Conservation (phyloP, 495 filamentous ascomycete genomes). For the Staphylotrichum tortipilum region DNA sequence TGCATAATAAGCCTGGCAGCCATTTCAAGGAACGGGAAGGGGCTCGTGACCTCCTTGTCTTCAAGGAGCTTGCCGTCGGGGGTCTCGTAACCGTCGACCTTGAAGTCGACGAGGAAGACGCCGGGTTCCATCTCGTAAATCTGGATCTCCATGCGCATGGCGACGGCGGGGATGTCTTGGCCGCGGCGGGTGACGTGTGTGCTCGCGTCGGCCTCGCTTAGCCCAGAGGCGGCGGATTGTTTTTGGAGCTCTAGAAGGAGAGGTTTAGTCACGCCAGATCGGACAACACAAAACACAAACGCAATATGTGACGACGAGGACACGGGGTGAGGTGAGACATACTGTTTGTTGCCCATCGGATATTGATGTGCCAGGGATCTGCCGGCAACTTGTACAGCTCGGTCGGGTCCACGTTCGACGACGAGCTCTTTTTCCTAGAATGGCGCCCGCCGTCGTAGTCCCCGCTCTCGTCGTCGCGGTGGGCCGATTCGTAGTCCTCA, state of each 20-base stretch:
- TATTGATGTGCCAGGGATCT: conserved; percentile 92
- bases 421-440: conserved; percentile 9
- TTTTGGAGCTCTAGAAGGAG: conserved; percentile 28
- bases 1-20: conserved; percentile 66
- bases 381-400: conserved; percentile 66
- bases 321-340: too few relatives aligned
- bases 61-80: conserved; percentile 47
- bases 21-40: conserved; percentile 72
- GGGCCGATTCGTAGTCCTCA: conserved; percentile 42
- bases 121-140: conserved; percentile 90
- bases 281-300: too few relatives aligned
- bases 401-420: conserved; percentile 25
- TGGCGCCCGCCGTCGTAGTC: conserved; percentile 14
- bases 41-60: conserved; percentile 66
- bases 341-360: conserved; percentile 74
- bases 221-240: conserved; percentile 26
- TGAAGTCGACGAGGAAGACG: conserved; percentile 96
- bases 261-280: conserved; percentile 11
- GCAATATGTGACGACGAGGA: too few relatives aligned
- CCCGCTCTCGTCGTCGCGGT: conserved; percentile 18
- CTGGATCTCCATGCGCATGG: conserved; percentile 90
- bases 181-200: conserved; percentile 31
- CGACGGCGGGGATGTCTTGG: conserved; percentile 46
- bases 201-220: conserved; percentile 27
- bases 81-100: conserved; percentile 95